Evolutionary conservation across 2,329 filamentous ascomycete species (phyloP), one percentile per base, ranked within the genome.

Genomic region (Diaporthe aspalathi): DNA sequence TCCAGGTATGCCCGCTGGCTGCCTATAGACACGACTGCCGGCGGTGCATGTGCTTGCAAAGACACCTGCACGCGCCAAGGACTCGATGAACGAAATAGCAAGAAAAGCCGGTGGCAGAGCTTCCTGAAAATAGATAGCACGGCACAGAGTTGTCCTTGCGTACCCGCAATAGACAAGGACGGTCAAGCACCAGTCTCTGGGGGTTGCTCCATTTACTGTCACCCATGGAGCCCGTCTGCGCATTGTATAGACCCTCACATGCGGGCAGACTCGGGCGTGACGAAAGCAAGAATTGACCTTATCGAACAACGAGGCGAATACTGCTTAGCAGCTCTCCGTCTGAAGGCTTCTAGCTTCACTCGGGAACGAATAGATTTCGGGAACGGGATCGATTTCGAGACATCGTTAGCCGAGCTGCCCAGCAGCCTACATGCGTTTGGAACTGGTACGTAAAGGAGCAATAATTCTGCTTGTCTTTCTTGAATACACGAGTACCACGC

Each of bases 1-100:
- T 53, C 50, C 16, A 53, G 29, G 24, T 53, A 53, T 29, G 50
- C 50, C 50, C 50, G 50, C 16, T 53, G 50, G 50, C 50, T 53
- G 14, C 14, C 17, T 32, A 11, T 53, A 53, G 16, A 53, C 50
- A 32, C 50, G 14, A 32, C 14, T 32, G 17, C 29, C 17, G 27
- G 14, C 9, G 11, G 16, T 6, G 7, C 14, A 53, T 53, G 50
- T 20, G 50, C 50, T 53, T 53, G 50, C 50, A 53, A 53, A 9
- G 50, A 16, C 50, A 32, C 2, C 3, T 53, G 50, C 50, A 8
- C 9, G 50, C 50, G 16, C 27, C 50, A 53, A 3, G 27, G 3
- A n/a, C 16, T 53, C 27, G 50, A 53, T 16, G 14, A n/a, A 53
- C 24, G 14, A 1, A 53, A 53, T 32, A 9, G 17, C 27, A 53